These are phyloP conservation scores for Bretschneidera sinensis DNA, from an alignment of 345 rosid species.

Conservation along the genomic window DNA sequence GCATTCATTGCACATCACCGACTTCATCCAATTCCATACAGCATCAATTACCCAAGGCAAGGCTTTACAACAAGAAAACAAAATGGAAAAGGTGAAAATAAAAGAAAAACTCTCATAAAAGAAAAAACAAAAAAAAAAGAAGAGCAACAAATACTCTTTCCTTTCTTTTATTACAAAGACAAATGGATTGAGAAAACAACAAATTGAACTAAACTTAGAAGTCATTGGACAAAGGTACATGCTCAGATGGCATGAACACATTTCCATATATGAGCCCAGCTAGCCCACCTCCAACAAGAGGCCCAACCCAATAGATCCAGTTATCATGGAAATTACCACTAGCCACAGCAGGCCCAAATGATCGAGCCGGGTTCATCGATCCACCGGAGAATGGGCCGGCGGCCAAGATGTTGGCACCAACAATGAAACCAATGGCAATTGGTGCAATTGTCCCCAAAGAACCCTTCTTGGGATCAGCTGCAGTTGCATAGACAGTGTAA, in stretches of 20 bases:
- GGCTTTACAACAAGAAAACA: background rate
- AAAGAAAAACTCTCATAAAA: no score
- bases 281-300: constrained; percentile 80
- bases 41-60: background rate
- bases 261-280: constrained; percentile 75
- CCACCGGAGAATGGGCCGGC: constrained; percentile 98
- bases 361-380: constrained; percentile 97
- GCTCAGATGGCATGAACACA: constrained; percentile 53
- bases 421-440: constrained; percentile 86
- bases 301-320: constrained; percentile 94
- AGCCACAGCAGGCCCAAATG: constrained; percentile 89
- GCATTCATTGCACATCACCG: no score
- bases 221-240: constrained; percentile 46
- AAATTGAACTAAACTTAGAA: constrained; percentile 12
- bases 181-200: background rate
- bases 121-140: background rate
- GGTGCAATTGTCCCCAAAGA: constrained; percentile 86
- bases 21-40: background rate
- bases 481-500: constrained; percentile 91
- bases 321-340: constrained; percentile 80
- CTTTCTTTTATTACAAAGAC: background rate
- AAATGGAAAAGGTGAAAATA: no score
- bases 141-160: background rate
- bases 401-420: constrained; percentile 92
- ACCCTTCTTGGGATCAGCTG: constrained; percentile 95